phyloP scores from a whole-genome alignment of 2,329 filamentous ascomycete species.

The Trichoderma afroharzianum region DNA sequence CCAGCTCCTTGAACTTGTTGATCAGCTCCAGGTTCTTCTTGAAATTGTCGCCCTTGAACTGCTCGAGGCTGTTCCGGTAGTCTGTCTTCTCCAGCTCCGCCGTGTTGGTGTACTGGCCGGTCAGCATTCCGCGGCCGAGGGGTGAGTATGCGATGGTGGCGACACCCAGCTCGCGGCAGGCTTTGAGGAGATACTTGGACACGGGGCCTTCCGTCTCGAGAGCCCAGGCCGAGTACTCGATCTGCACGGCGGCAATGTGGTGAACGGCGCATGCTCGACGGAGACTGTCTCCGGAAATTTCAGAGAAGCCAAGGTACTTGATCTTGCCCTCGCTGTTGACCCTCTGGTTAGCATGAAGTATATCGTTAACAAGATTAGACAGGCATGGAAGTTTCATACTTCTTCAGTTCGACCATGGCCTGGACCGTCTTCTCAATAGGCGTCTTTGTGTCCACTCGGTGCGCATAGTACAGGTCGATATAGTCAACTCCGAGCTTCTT shows the following conservation, averaged over 20 bases:
- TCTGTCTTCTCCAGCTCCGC: conserved; percentile 44
- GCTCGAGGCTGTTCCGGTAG: conserved; percentile 31
- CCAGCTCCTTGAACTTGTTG: conserved; percentile 45
- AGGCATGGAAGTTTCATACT: conserved; percentile 20
- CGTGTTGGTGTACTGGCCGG: conserved; percentile 43
- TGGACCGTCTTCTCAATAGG: conserved; percentile 50
- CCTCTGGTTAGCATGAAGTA: neutral
- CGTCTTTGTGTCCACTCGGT: conserved; percentile 45
- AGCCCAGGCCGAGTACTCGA: conserved; percentile 52
- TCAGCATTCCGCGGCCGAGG: conserved; percentile 56
- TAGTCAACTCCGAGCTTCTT: conserved; percentile 47
- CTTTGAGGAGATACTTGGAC: conserved; percentile 45
- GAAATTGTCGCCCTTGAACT: conserved; percentile 23
- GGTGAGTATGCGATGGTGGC: conserved; percentile 56
- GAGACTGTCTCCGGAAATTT: conserved; percentile 47
- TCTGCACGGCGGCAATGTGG: conserved; percentile 49
- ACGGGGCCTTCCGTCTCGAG: conserved; percentile 55
- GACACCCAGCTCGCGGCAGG: conserved; percentile 55
- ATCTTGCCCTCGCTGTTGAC: conserved; percentile 48
- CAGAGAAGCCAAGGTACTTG: conserved; percentile 53
- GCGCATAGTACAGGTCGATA: conserved; percentile 55
- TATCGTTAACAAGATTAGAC: neutral
- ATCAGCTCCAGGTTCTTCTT: conserved; percentile 51
- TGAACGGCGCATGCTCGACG: conserved; percentile 48
- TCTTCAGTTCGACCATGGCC: conserved; percentile 45